Base-by-base conservation (phyloP, 2,329 filamentous ascomycete species). In the Tolypocladium tundrense region DNA sequence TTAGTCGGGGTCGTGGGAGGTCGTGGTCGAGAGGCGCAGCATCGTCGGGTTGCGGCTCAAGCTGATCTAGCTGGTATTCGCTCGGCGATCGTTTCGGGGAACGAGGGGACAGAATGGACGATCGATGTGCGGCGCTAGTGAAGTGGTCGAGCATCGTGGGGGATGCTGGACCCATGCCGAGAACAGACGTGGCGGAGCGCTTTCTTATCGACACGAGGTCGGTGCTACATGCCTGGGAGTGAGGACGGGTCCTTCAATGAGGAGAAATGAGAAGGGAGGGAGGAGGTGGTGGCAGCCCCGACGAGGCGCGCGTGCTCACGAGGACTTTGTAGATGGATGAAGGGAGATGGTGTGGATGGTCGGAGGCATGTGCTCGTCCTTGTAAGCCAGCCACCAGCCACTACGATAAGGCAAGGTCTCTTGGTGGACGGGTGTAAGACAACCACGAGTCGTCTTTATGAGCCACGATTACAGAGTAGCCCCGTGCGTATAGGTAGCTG, bases 51-150 rank as follows among this genome's bases (percentile, higher is more conserved):
- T 66, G 67, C 13, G 74, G 73, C n/a, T 72, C 68, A 10, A 77
- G 70, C 43, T 73, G 66, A 39, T 73, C 67, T n/a, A 77, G 67
- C 50, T 71, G 65, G 60, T 75, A 74, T 54, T 74, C 72, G 61
- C 64, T 69, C 13, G 67, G 63, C 13, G 66, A 63, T 39, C 63
- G 66, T 27, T 60, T 53, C 37, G 61, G 59, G 35, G 66, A 60
- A 35, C 61, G 64, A 8, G 70, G 55, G 10, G 69, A 66, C 9
- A 69, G 62, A 10, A 66, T 60, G 6, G 68, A 65, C 2, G 66
- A 60, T 54, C 62, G 62, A 19, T 62, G 63, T 31, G 62, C 60
- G 19, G 65, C 62, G 39, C 62, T 65, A 24, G 64, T 61, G 42
- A 70, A 59, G n/a, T 65, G 67, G 41, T 66, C 66, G 57, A 69